Evolutionary conservation across 345 rosid species (phyloP).

Genomic region (Erysimum cheiranthoides): DNA sequence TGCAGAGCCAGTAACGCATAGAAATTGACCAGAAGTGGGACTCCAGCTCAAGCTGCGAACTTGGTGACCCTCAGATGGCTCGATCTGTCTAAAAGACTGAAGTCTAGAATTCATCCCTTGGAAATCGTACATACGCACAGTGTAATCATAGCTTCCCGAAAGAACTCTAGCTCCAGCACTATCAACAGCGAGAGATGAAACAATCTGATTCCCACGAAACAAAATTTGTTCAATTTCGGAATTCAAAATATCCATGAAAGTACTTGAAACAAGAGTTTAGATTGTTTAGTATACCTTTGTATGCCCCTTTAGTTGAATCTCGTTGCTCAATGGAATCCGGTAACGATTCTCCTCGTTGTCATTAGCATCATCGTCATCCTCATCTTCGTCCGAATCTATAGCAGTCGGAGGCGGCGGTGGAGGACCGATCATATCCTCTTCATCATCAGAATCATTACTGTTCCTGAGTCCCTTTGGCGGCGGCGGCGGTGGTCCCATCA

Average conservation of each 20-base stretch:
- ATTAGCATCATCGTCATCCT: slow-evolving; percentile 51
- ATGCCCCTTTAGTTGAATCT: slow-evolving; percentile 92
- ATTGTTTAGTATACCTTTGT: slow-evolving; percentile 60
- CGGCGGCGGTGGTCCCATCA: slow-evolving; percentile 70
- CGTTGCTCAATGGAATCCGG: slow-evolving; percentile 77
- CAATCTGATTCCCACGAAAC: slow-evolving; percentile 62
- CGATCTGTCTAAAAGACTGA: slow-evolving; percentile 90
- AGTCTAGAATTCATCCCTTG: slow-evolving; percentile 96
- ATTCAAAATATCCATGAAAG: not conserved
- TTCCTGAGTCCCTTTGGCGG: slow-evolving; percentile 38
- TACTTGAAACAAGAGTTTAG: not conserved
- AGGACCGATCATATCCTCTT: slow-evolving; percentile 60
- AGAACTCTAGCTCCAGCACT: slow-evolving; percentile 93
- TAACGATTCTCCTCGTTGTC: slow-evolving; percentile 60
- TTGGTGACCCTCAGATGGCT: slow-evolving; percentile 95
- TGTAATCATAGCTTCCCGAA: slow-evolving; percentile 91
- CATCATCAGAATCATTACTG: slow-evolving; percentile 48
- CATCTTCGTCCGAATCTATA: slow-evolving; percentile 59
- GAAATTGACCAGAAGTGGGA: slow-evolving; percentile 82
- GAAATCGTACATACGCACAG: slow-evolving; percentile 90
- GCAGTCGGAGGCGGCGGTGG: slow-evolving; percentile 57
- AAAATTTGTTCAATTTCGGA: slow-evolving; percentile 10
- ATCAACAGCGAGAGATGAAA: slow-evolving; percentile 86
- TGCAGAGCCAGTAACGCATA: slow-evolving; percentile 94
- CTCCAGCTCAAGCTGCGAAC: slow-evolving; percentile 97